These are phyloP conservation scores for Pistacia vera DNA, from an alignment of 345 rosid species.

Conservation along the genomic window DNA sequence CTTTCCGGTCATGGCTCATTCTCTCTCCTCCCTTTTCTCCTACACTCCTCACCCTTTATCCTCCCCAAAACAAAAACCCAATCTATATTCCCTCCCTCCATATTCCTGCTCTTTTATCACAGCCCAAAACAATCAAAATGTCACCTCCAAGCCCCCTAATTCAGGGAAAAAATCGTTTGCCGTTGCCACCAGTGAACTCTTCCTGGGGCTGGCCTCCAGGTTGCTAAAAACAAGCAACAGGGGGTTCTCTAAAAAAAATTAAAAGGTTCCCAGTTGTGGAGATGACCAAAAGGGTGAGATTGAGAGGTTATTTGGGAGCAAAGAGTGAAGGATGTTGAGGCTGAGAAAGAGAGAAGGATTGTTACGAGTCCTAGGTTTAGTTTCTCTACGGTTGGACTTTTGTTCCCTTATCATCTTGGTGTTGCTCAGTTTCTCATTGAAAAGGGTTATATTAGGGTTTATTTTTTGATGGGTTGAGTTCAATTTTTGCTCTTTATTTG, in stretches of 20 bases:
- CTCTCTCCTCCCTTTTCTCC: conserved; percentile 38
- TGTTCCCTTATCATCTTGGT: conserved; percentile 96
- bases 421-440: conserved; percentile 85
- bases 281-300: conserved; percentile 9
- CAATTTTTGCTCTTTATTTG: background rate
- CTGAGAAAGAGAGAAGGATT: conserved; percentile 68
- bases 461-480: background rate
- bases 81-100: conserved; percentile 11
- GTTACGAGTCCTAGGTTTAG: conserved; percentile 93
- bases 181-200: too few relatives aligned
- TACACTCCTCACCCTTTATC: conserved; percentile 17
- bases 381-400: conserved; percentile 91
- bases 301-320: conserved; percentile 90
- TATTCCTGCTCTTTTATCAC: conserved; percentile 14
- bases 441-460: conserved; percentile 87
- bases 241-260: conserved; percentile 13
- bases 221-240: conserved; percentile 32
- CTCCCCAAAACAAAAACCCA: conserved; percentile 16
- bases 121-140: too few relatives aligned
- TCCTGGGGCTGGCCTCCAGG: too few relatives aligned
- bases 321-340: conserved; percentile 80
- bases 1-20: conserved; percentile 33
- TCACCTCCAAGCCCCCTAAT: too few relatives aligned
- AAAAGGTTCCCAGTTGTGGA: conserved; percentile 10
- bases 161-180: too few relatives aligned